Conservation (phyloP, 164 flowering plant species). For the Macadamia integrifolia region DNA sequence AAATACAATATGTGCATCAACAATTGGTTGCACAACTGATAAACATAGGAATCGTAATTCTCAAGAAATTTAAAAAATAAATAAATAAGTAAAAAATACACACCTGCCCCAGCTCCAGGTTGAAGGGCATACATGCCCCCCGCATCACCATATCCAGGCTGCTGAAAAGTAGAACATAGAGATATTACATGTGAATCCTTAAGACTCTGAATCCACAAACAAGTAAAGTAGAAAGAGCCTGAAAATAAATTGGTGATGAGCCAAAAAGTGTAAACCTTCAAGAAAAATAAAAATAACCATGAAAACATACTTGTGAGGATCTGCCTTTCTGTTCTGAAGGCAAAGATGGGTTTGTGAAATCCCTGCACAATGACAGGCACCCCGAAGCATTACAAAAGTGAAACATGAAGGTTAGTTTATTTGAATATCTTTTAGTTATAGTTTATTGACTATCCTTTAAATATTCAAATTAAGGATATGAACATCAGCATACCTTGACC, state of each 20-base stretch:
- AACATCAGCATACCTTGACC: constrained; percentile 61
- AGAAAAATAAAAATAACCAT: not conserved
- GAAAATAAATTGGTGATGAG: too few relatives aligned
- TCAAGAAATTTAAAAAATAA: not conserved
- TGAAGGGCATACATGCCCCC: constrained; percentile 57
- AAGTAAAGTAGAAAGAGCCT: not conserved
- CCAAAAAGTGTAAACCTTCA: not conserved
- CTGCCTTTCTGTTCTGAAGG: constrained; percentile 91
- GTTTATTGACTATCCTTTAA: not conserved
- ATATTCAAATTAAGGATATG: too few relatives aligned
- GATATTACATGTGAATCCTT: not conserved
- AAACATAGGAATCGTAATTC: not conserved
- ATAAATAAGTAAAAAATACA: not conserved
- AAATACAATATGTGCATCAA: constrained; percentile 16
- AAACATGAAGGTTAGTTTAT: not conserved
- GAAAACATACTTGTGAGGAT: constrained; percentile 63
- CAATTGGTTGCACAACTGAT: not conserved
- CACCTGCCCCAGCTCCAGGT: constrained; percentile 53
- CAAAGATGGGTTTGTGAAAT: constrained; percentile 80
- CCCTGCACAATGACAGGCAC: constrained; percentile 21
- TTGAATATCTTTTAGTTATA: not conserved
- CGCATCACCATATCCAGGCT: constrained; percentile 76
- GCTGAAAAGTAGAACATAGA: constrained; percentile 14
- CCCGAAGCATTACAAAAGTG: constrained; percentile 5
- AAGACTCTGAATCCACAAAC: not conserved